Base-by-base conservation (phyloP, 306 rosid genomes). In the Crataegus laevigata region DNA sequence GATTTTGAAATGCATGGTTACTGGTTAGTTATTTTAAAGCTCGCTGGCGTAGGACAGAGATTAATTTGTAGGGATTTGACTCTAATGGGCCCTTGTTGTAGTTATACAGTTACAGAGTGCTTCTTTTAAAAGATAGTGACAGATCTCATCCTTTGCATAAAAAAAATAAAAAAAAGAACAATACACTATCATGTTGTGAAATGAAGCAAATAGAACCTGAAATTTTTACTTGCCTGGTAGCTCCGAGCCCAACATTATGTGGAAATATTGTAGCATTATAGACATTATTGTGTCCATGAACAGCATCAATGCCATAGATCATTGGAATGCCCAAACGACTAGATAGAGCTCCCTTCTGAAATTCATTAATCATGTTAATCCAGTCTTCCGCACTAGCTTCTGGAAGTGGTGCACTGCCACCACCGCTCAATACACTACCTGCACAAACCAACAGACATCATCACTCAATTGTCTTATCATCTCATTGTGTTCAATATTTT, bases 391-490 rank as follows among this genome's bases (percentile, higher is more conserved):
- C 97, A 76, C 81, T 87, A 67, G 99, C 99, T 85, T 75, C 88
- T 22, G 97, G 93, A 68, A 92, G 96, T 1, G 96, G 99, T 29
- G 83, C 85, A 47, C 99, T 92, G 40, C 97, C 99, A 15, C 99
- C 99, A 7, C 99, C 99, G 69, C 99, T 94, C 86, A 94, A 76
- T 58, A 92, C 93, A 81, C 99, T 94, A 15, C 99, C 98, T 94
- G 97, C 74, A 74, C 78, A 59, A 51, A 40, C 54, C 24, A 45
- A 55, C 75, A 66, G 29, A 68, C n/a, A 22, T 13, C 54, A 2
- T 34, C 64, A 71, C 30, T 61, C 79, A 29, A 22, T 54, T 75
- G 32, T 15, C 30, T 72, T 65, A 68, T 19, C 58, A 64, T 4
- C 25, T 26, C 45, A 11, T 36, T 59, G 28, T 17, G 14, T 45